Evolutionary conservation across 164 flowering plant species (phyloP).

Genomic region (Aristolochia fimbriata): DNA sequence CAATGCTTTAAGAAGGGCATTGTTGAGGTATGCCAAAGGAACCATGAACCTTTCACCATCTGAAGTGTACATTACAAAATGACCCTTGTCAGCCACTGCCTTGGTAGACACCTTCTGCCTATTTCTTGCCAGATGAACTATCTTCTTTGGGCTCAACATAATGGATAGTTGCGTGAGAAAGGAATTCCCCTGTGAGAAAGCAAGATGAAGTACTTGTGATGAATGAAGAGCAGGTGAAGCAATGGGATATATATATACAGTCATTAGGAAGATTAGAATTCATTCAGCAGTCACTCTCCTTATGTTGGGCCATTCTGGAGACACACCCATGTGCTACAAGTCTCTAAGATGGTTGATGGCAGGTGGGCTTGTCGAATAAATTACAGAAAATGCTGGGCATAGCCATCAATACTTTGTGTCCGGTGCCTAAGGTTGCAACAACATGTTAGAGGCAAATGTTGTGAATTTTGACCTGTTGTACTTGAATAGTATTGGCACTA

Average conservation of each 20-base stretch:
- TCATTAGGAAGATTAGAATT: too few species aligned
- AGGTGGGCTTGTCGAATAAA: too few species aligned
- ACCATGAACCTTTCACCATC: constrained; percentile 10
- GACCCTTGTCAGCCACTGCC: constrained; percentile 12
- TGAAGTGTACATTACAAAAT: constrained; percentile 17
- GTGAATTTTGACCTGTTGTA: too few species aligned
- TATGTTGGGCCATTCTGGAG: not conserved
- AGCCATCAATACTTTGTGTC: too few species aligned
- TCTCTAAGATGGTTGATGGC: too few species aligned
- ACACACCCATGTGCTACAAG: not conserved
- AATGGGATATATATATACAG: not conserved
- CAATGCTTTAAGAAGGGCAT: constrained; percentile 11
- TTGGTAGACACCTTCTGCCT: not conserved
- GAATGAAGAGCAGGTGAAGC: not conserved
- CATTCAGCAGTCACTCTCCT: not conserved
- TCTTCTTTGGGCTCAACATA: constrained; percentile 16
- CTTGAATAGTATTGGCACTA: too few species aligned
- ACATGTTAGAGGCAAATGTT: too few species aligned
- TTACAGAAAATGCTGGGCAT: too few species aligned
- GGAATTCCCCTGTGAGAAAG: not conserved
- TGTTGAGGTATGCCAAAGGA: constrained; percentile 11
- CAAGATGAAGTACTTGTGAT: not conserved
- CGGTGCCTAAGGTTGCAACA: too few species aligned
- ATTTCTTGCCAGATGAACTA: constrained; percentile 11
- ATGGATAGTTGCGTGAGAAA: not conserved